Evolutionary conservation across 2,329 filamentous ascomycete species (phyloP).

Genomic region (Orbilia quercus): DNA sequence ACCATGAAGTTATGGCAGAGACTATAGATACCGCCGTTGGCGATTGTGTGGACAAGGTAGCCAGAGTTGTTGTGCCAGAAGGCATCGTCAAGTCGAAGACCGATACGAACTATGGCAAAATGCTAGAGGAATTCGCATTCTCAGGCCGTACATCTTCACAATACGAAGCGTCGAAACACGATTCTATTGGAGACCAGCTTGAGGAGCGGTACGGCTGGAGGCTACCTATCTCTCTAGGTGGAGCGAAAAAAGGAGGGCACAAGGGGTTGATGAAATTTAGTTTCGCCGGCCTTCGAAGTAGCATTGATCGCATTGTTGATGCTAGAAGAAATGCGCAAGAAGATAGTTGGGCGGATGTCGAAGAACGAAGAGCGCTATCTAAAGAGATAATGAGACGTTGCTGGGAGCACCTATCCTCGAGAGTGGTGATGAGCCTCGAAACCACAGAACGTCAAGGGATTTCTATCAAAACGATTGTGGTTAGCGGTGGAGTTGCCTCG

Average conservation of each 20-base stretch:
- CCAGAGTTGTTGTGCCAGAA: slow-evolving; percentile 77
- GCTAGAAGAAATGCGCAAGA: slow-evolving; percentile 64
- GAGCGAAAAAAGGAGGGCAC: slow-evolving; percentile 64
- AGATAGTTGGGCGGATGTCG: slow-evolving; percentile 61
- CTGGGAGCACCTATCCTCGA: slow-evolving; percentile 86
- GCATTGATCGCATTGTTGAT: slow-evolving; percentile 71
- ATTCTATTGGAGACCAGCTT: slow-evolving; percentile 58
- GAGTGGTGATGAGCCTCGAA: slow-evolving; percentile 77
- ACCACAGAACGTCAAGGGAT: slow-evolving; percentile 53
- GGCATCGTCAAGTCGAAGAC: slow-evolving; percentile 68
- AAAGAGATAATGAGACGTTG: slow-evolving; percentile 79
- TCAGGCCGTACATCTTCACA: slow-evolving; percentile 62
- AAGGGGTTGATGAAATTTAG: slow-evolving; percentile 71
- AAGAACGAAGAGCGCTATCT: slow-evolving; percentile 76
- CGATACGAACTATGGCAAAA: slow-evolving; percentile 77
- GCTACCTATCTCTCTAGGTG: slow-evolving; percentile 74
- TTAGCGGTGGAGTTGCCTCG: slow-evolving; percentile 90
- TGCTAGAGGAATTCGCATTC: slow-evolving; percentile 84
- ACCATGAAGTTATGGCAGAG: slow-evolving; percentile 78
- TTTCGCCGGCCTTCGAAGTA: slow-evolving; percentile 77
- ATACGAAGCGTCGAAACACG: slow-evolving; percentile 33
- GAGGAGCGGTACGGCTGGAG: slow-evolving; percentile 72
- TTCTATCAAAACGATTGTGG: slow-evolving; percentile 74
- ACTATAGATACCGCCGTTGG: slow-evolving; percentile 87
- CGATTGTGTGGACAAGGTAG: slow-evolving; percentile 88